Conservation (phyloP, 306 rosid species). For the Rubus idaeus region DNA sequence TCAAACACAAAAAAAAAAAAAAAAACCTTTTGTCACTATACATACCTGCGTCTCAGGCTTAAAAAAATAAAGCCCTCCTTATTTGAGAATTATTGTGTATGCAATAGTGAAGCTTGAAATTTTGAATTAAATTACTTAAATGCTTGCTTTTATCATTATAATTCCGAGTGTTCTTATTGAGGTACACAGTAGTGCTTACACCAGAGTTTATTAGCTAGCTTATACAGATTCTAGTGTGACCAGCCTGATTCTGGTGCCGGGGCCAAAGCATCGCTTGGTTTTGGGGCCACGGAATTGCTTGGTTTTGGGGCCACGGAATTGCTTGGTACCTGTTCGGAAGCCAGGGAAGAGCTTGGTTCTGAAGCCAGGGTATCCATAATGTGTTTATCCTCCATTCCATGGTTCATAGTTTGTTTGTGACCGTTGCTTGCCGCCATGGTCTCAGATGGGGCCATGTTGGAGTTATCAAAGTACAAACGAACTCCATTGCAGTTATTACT, state of each 20-base stretch:
- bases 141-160: background rate
- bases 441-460: background rate
- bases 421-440: background rate
- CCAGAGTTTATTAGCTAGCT: background rate
- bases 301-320: background rate
- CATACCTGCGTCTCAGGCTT: constrained; percentile 20
- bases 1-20: constrained; percentile 3
- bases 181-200: background rate
- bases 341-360: background rate
- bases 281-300: background rate
- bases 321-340: too few relatives aligned
- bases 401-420: background rate
- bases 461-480: constrained; percentile 2
- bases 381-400: background rate
- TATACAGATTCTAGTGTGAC: background rate
- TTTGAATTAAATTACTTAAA: background rate
- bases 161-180: background rate
- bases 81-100: too few relatives aligned
- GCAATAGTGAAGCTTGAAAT: too few relatives aligned
- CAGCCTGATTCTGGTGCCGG: background rate
- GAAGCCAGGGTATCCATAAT: background rate
- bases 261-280: background rate
- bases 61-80: too few relatives aligned
- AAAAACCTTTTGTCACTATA: constrained; percentile 12
- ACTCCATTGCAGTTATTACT: constrained; percentile 11